Evolutionary conservation across 257 asterid genomes (phyloP).

Genomic region (Nicotiana tabacum): DNA sequence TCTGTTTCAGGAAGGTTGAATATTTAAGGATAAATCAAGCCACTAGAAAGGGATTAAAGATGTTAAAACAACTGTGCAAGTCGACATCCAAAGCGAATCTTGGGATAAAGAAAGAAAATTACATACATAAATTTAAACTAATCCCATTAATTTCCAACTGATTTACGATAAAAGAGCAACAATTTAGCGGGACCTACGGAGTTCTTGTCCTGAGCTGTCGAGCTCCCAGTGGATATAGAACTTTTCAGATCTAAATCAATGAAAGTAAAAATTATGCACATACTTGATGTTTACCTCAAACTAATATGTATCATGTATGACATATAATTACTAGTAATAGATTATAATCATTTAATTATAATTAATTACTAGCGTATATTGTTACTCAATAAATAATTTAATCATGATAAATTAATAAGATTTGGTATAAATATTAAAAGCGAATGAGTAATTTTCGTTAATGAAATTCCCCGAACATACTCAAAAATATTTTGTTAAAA

Average conservation of each 20-base stretch:
- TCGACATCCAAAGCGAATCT: conserved; percentile 28
- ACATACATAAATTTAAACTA: conserved; percentile 4
- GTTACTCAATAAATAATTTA: too few species aligned
- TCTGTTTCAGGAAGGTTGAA: background rate
- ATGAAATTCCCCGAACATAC: background rate
- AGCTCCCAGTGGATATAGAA: background rate
- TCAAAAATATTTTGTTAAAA: background rate
- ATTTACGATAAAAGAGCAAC: background rate
- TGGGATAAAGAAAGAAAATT: conserved; percentile 26
- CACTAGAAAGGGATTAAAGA: background rate
- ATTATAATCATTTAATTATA: too few species aligned
- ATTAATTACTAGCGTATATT: too few species aligned
- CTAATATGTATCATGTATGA: too few species aligned
- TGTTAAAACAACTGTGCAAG: conserved; percentile 20
- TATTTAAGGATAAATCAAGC: background rate
- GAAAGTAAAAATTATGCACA: background rate
- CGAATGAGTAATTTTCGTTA: background rate
- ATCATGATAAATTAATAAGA: too few species aligned
- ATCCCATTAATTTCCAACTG: background rate
- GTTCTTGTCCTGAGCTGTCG: background rate
- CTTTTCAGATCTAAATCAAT: background rate
- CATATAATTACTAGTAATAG: too few species aligned
- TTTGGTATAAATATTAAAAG: too few species aligned
- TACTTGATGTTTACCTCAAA: too few species aligned
- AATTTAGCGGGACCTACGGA: background rate